A percentile compares a stretch with the other conserved stretches of the same genome.
Evolutionary conservation across 1,139 yeast species (phyloP).

Genomic region (Torulaspora globosa): DNA sequence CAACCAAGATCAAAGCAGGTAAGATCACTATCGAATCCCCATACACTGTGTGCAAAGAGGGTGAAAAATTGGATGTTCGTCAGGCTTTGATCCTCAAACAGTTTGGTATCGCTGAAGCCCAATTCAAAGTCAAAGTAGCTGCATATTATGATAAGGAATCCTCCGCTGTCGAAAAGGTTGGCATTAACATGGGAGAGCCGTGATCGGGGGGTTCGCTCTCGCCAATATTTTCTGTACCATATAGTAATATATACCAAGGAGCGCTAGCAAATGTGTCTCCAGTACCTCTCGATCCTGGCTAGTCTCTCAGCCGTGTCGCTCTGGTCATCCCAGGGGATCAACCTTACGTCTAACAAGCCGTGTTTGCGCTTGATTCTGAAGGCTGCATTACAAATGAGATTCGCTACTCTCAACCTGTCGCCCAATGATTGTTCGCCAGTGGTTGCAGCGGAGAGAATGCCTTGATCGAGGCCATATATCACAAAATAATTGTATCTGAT

Average conservation of each 20-base stretch:
- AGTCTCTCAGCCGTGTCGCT: constrained; percentile 8
- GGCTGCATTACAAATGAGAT: constrained; percentile 26
- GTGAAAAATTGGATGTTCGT: constrained; percentile 78
- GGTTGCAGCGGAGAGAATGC: constrained; percentile 11
- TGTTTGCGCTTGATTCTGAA: constrained; percentile 24
- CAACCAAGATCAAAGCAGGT: constrained; percentile 86
- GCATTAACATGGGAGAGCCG: constrained; percentile 36
- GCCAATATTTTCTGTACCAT: constrained; percentile 7
- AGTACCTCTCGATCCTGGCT: constrained; percentile 23
- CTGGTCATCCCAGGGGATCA: constrained; percentile 14
- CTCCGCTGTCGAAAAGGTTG: constrained; percentile 33
- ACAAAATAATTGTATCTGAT: constrained; percentile 23
- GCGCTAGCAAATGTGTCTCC: constrained; percentile 23
- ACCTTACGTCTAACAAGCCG: constrained; percentile 16
- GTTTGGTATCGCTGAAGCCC: constrained; percentile 91
- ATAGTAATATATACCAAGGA: constrained; percentile 2
- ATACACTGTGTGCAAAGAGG: constrained; percentile 73
- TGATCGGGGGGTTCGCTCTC: constrained; percentile 2
- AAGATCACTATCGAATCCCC: constrained; percentile 75
- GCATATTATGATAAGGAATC: constrained; percentile 70
- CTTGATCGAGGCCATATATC: constrained; percentile 30
- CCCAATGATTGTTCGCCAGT: constrained; percentile 5
- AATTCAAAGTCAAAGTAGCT: constrained; percentile 73
- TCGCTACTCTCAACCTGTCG: constrained; percentile 21
- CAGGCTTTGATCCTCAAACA: constrained; percentile 90